Evolutionary conservation across 2,329 filamentous ascomycete species (phyloP), one percentile per base, ranked within the genome.

Genomic region (Dactylonectria macrodidyma): DNA sequence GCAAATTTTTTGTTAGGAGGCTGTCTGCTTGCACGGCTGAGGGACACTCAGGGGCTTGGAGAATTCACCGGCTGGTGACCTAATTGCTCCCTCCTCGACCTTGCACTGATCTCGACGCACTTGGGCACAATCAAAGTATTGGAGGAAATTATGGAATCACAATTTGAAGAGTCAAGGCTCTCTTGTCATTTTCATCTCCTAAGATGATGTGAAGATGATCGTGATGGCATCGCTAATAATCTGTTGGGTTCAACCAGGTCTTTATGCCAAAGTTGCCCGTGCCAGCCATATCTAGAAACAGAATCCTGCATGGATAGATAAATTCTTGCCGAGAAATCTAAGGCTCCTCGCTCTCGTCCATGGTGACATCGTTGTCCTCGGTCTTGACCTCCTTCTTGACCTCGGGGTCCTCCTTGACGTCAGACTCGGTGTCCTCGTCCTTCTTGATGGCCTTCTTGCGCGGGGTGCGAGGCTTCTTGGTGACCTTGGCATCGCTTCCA

Each of bases 401-500:
- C 24, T 77, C 72, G 12, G 44, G 22, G 48, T 72, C 71, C 12
- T 76, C 67, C 33, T 78, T 70, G n/a, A 71, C 75, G 22, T 76
- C 65, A 19, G 47, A 36, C 10, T 69, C 56, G 33, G 61, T 46
- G 30, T 59, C 46, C 5, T 68, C 54, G n/a, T 72, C 71, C 70
- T 78, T 78, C 72, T 78, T 81, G 38, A 62, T 38, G 19, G 52
- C 60, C 71, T 77, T 79, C 77, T 81, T 82, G 48, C 76, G 76
- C 1, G 77, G 70, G 8, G 76, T 70, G 1, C 73, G 73, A 4
- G 75, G 71, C 67, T 78, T 81, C 74, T 81, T 82, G 59, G 74
- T 63, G 12, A 82, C 73, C 66, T 77, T 80, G 46, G 65, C 66
- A 7, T 77, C 70, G 1, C 70, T n/a, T 7, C 14, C 67, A 38